Evolutionary conservation across 2,329 filamentous ascomycete genomes (phyloP), one percentile per base, ranked within the genome.

Genomic region (Aureobasidium vineae): DNA sequence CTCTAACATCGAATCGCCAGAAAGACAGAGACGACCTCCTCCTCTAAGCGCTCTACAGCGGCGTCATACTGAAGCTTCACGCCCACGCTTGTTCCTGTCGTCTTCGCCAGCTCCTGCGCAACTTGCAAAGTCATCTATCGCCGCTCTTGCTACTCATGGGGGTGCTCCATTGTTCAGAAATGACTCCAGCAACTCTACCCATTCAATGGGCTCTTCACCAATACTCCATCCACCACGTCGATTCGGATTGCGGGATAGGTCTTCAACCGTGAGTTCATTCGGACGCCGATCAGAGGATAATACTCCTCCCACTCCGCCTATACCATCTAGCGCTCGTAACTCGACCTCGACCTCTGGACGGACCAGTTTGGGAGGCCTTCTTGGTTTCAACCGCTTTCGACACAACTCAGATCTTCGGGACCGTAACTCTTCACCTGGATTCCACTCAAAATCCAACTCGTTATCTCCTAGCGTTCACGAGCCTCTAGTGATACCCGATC

Each of bases 351-450:
- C 89, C 0, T 84, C 80, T n/a, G 92, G 93, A 5, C 86, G 95
- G 65, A 95, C 93, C 77, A 98, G 94, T 77, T 92, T 99, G 72
- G 92, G 93, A 63, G 95, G 97, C 71, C 81, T 98, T 23, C 88
- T 99, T 72, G 89, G 87, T 16, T 80, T 97, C 40, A 83, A 86
- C 69, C 86, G 93, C 69, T 84, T 97, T 68, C 86, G 94, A 57
- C 90, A 96, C 73, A 91, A 91, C 71, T 90, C 90, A 0, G 92
- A 96, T 56, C 84, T 89, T 6, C 80, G 85, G 47, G 83, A 84
- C 57, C 85, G 88, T 19, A 86, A 91, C 73, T 88, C 88, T 16
- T 88, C 88, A n/a, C 91, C 92, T 21, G 86, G 84, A 10, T 88
- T 89, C 26, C 85, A 81, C 63, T 95, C 92, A 8, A 95, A 95